Conservation (phyloP, 371 early-diverging fungal genomes). For the Chytridium lagenaria region DNA sequence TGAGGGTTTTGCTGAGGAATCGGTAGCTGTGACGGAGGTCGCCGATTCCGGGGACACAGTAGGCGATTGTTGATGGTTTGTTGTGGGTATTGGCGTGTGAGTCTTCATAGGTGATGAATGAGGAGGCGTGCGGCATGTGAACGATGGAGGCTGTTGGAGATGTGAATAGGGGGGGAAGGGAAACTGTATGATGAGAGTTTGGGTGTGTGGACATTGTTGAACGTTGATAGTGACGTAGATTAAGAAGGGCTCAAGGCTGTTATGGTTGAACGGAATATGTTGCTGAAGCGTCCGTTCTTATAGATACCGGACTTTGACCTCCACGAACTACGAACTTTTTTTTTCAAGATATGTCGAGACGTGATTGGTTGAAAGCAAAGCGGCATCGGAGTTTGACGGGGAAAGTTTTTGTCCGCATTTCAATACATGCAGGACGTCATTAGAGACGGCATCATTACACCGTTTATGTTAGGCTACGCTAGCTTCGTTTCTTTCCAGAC, state of each 20-base stretch:
- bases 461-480: no score
- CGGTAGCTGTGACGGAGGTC: constrained; percentile 35
- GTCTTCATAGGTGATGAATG: constrained; percentile 28
- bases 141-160: not conserved
- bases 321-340: no score
- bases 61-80: not conserved
- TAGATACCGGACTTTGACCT: no score
- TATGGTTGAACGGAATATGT: no score
- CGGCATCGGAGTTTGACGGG: no score
- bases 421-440: no score
- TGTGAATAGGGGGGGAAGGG: constrained; percentile 5
- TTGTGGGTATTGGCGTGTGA: not conserved
- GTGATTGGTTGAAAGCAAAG: no score
- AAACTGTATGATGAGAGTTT: constrained; percentile 7
- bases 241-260: not conserved
- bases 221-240: not conserved
- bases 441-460: no score
- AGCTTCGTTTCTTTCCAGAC: no score
- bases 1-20: constrained; percentile 34
- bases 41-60: constrained; percentile 33
- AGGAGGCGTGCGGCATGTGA: not conserved
- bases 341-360: no score
- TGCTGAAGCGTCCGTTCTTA: no score
- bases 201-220: not conserved
- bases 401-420: no score